Evolutionary conservation across 352 stramenopile species (phyloP).

Genomic region (Phytophthora idaei): DNA sequence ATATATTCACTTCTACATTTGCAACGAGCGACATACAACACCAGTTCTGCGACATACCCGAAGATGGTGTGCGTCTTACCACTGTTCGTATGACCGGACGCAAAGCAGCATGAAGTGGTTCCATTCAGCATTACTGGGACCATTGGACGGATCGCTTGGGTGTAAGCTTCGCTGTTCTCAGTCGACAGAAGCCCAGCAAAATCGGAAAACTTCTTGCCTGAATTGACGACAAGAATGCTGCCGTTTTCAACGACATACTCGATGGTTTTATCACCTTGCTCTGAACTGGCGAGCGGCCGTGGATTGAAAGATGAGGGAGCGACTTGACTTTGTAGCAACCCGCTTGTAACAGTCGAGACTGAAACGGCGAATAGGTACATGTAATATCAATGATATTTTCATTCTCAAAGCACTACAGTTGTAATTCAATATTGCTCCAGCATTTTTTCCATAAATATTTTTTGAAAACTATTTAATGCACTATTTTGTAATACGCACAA

Average conservation of each 20-base stretch:
- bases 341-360: too few species aligned
- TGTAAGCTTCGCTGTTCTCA: constrained; percentile 40
- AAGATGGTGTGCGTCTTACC: constrained; percentile 75
- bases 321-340: too few species aligned
- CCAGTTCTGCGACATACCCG: constrained; percentile 44
- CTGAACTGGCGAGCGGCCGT: constrained; percentile 35
- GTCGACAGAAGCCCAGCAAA: constrained; percentile 48
- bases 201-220: constrained; percentile 33
- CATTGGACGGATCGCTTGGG: constrained; percentile 37
- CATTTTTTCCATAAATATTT: too few species aligned
- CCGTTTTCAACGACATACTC: constrained; percentile 22
- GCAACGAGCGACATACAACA: too few species aligned
- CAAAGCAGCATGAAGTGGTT: constrained; percentile 56
- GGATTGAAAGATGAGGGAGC: constrained; percentile 2
- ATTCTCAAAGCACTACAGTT: too few species aligned
- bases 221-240: not conserved
- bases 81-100: constrained; percentile 64
- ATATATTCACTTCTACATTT: too few species aligned
- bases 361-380: too few species aligned
- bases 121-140: constrained; percentile 33
- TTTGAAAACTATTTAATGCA: too few species aligned
- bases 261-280: constrained; percentile 30
- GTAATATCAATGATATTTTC: too few species aligned
- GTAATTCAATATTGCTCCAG: too few species aligned
- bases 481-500: too few species aligned